Evolutionary conservation across 805 yeast genomes (phyloP).

Genomic region (Hyphopichia homilentoma): DNA sequence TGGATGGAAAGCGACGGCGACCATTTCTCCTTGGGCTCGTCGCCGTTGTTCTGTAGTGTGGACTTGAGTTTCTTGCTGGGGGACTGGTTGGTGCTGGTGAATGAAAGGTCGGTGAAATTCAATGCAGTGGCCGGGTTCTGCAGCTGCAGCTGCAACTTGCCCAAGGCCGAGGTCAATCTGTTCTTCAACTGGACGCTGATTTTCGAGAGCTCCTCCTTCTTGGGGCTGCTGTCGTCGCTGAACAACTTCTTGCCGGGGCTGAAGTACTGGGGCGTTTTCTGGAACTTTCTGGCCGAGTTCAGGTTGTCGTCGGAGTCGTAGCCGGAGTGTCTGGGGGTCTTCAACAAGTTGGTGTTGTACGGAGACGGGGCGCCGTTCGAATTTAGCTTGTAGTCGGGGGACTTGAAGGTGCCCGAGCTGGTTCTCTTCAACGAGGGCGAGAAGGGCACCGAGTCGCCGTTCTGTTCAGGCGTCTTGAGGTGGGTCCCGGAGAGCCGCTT

Average conservation of each 20-base stretch:
- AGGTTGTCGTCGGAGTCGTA: conserved; percentile 27
- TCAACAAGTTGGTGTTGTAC: conserved; percentile 19
- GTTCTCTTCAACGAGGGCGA: conserved; percentile 38
- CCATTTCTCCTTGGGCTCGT: conserved; percentile 9
- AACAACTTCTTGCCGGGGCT: conserved; percentile 37
- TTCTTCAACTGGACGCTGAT: conserved; percentile 37
- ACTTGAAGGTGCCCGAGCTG: conserved; percentile 23
- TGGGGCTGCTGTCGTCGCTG: conserved; percentile 21
- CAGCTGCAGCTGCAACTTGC: conserved; percentile 28
- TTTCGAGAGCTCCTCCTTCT: conserved; percentile 32
- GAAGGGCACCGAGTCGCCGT: conserved; percentile 25
- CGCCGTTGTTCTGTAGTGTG: not conserved
- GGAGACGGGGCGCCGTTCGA: conserved; percentile 27
- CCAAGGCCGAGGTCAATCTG: conserved; percentile 37
- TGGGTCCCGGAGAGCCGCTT: conserved; percentile 25
- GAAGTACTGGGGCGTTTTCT: conserved; percentile 38
- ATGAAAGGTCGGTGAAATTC: conserved; percentile 29
- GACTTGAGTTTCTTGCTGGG: conserved; percentile 21
- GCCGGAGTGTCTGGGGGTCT: conserved; percentile 31
- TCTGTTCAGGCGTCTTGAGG: conserved; percentile 36
- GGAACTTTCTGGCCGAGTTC: conserved; percentile 21
- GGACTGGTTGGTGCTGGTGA: conserved; percentile 15
- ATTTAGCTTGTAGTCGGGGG: conserved; percentile 31
- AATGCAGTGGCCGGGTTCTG: conserved; percentile 17
- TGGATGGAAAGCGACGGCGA: conserved; percentile 19